These are phyloP conservation scores for Anisogramma anomala DNA, from an alignment of 2,329 filamentous ascomycete genomes.

Conservation along the genomic window DNA sequence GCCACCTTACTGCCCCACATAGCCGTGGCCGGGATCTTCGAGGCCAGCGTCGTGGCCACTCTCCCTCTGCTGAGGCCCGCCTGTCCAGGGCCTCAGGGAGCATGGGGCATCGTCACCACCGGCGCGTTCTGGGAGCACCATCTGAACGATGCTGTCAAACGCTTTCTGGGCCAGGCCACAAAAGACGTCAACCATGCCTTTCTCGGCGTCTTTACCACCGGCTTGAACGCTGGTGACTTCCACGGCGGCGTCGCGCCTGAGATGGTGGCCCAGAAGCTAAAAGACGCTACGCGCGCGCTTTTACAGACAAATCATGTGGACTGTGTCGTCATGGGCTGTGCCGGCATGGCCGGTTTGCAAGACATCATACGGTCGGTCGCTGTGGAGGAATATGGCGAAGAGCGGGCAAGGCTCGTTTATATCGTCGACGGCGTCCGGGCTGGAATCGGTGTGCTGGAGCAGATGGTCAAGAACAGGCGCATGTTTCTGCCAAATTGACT, in stretches of 20 bases:
- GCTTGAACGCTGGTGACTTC: conserved; percentile 67
- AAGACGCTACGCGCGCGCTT: conserved; percentile 56
- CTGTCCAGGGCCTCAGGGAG: neutral
- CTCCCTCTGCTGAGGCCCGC: conserved; percentile 40
- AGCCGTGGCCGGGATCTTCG: conserved; percentile 73
- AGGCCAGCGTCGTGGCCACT: conserved; percentile 60
- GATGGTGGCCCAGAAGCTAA: conserved; percentile 54
- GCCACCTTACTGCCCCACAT: conserved; percentile 23
- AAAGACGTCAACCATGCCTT: conserved; percentile 38
- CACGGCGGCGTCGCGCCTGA: conserved; percentile 55
- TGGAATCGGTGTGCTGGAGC: conserved; percentile 51
- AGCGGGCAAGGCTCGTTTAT: conserved; percentile 42
- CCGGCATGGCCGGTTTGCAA: conserved; percentile 81
- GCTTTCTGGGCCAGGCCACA: conserved; percentile 45
- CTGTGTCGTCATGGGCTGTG: conserved; percentile 76
- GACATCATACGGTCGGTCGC: conserved; percentile 61
- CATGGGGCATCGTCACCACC: conserved; percentile 82
- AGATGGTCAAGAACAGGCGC: conserved; percentile 34
- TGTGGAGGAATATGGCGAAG: conserved; percentile 49
- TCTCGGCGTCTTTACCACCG: conserved; percentile 71
- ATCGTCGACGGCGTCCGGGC: conserved; percentile 74
- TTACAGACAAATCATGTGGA: conserved; percentile 45
- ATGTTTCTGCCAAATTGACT: conserved; percentile 22
- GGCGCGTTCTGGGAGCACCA: conserved; percentile 73
- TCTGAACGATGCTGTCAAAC: conserved; percentile 51